A percentile compares a stretch with the other conserved stretches of the same genome.
Conservation (phyloP, 179 eudicot species). For the Drosera spatulata region DNA sequence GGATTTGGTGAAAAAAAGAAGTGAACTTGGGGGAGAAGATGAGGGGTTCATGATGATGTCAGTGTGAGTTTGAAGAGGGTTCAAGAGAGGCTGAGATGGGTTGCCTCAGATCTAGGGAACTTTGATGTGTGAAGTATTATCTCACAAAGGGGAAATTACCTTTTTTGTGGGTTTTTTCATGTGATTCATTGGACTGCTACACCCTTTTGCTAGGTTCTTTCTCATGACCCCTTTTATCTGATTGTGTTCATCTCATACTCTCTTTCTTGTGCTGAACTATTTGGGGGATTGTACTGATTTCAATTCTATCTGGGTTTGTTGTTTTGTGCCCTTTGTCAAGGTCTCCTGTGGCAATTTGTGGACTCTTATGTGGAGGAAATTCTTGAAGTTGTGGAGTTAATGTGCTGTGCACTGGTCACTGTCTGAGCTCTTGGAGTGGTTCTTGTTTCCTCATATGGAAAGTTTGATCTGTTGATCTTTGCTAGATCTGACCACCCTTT, state of each 20-base stretch:
- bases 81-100: constrained; percentile 16
- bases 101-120: constrained; percentile 59
- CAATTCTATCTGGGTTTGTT: constrained; percentile 7
- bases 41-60: too few species aligned
- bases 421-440: constrained; percentile 5
- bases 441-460: constrained; percentile 11
- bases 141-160: constrained; percentile 11
- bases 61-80: constrained; percentile 6
- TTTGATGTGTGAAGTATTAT: constrained; percentile 2
- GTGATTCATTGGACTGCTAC: constrained; percentile 24
- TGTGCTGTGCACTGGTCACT: neutral
- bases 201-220: constrained; percentile 27
- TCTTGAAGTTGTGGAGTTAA: constrained; percentile 6
- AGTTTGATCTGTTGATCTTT: constrained; percentile 15
- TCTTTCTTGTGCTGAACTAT: constrained; percentile 4
- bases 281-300: constrained; percentile 7
- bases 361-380: constrained; percentile 10
- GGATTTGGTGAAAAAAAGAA: too few species aligned
- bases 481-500: constrained; percentile 21
- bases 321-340: too few species aligned
- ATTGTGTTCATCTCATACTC: neutral
- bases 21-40: neutral
- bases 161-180: constrained; percentile 19
- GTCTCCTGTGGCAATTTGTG: neutral
- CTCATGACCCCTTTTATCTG: constrained; percentile 15